Conservation (phyloP, 495 filamentous ascomycete genomes). For the Immersiella caudata region DNA sequence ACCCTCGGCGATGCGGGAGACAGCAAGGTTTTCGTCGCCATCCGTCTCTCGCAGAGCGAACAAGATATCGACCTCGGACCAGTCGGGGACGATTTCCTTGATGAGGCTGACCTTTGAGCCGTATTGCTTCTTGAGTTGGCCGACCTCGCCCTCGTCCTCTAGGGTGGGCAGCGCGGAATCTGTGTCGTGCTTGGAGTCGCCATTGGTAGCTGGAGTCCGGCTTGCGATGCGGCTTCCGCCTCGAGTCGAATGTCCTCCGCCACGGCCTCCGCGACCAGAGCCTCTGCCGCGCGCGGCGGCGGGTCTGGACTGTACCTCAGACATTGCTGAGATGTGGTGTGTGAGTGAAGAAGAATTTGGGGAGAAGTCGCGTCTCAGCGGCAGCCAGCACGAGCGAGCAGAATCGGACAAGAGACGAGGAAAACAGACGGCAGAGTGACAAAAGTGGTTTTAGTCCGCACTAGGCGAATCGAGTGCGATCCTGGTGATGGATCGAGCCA, state of each 20-base stretch:
- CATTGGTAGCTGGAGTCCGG: slow-evolving; percentile 49
- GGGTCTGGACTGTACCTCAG: slow-evolving; percentile 85
- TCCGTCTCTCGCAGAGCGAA: slow-evolving; percentile 89
- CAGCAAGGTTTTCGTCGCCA: slow-evolving; percentile 81
- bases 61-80: slow-evolving; percentile 89
- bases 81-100: slow-evolving; percentile 88
- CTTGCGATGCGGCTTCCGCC: slow-evolving; percentile 64
- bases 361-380: slow-evolving; percentile 50
- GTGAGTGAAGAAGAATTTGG: slow-evolving; percentile 35
- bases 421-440: slow-evolving; percentile 34
- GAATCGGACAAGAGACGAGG: slow-evolving; percentile 37
- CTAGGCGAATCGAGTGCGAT: slow-evolving; percentile 39
- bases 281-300: slow-evolving; percentile 54
- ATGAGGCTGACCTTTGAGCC: slow-evolving; percentile 70
- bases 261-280: slow-evolving; percentile 63
- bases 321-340: slow-evolving; percentile 65
- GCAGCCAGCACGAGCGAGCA: slow-evolving; percentile 28
- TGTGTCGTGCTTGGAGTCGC: slow-evolving; percentile 62
- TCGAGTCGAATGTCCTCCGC: slow-evolving; percentile 77
- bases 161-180: slow-evolving; percentile 51
- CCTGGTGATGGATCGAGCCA: slow-evolving; percentile 39
- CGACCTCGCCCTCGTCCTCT: slow-evolving; percentile 89
- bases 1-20: slow-evolving; percentile 92
- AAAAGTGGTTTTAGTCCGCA: slow-evolving; percentile 34
- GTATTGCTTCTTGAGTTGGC: slow-evolving; percentile 88